Evolutionary conservation across 2,329 filamentous ascomycete species (phyloP).

Genomic region (Phaeosphaeriaceae sp.): DNA sequence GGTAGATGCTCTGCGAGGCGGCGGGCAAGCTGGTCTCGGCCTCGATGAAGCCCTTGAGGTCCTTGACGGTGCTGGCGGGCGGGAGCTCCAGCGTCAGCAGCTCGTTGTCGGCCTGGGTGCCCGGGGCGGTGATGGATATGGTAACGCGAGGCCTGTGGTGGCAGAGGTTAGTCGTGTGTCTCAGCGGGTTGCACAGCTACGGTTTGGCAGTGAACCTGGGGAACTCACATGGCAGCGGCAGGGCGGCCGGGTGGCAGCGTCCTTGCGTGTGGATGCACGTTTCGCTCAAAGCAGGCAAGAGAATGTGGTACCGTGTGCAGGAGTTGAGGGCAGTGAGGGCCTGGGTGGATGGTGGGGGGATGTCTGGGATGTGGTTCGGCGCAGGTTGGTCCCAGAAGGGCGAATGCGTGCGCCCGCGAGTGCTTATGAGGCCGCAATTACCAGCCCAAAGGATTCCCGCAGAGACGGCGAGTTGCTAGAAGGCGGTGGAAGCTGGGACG

Average conservation of each 20-base stretch:
- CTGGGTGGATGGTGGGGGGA: constrained; percentile 25
- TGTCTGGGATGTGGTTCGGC: constrained; percentile 20
- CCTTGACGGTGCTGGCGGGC: constrained; percentile 80
- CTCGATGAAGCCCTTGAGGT: constrained; percentile 87
- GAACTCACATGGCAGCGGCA: constrained; percentile 44
- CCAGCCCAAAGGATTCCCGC: constrained; percentile 2
- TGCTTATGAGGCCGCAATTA: constrained; percentile 26
- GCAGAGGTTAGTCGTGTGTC: constrained; percentile 27
- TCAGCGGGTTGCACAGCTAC: constrained; percentile 44
- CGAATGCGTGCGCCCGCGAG: constrained; percentile 22
- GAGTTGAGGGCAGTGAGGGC: constrained; percentile 10
- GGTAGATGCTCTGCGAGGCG: constrained; percentile 81
- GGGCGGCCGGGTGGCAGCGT: constrained; percentile 24
- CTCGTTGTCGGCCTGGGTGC: constrained; percentile 71
- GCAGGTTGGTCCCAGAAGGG: constrained; percentile 24
- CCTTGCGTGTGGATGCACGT: constrained; percentile 46
- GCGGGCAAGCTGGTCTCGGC: constrained; percentile 79
- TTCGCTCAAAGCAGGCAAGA: constrained; percentile 41
- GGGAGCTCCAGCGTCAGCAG: constrained; percentile 84
- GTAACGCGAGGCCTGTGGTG: constrained; percentile 77
- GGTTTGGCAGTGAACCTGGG: constrained; percentile 22
- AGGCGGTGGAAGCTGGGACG: not conserved
- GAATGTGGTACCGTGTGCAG: constrained; percentile 41
- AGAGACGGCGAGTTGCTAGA: constrained; percentile 6
- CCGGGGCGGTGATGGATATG: constrained; percentile 80